Percentiles rank a stretch among this genome's conserved stretches.
These are phyloP conservation scores for Starmerella geochares DNA, from an alignment of 805 yeast species.

Conservation along the genomic window DNA sequence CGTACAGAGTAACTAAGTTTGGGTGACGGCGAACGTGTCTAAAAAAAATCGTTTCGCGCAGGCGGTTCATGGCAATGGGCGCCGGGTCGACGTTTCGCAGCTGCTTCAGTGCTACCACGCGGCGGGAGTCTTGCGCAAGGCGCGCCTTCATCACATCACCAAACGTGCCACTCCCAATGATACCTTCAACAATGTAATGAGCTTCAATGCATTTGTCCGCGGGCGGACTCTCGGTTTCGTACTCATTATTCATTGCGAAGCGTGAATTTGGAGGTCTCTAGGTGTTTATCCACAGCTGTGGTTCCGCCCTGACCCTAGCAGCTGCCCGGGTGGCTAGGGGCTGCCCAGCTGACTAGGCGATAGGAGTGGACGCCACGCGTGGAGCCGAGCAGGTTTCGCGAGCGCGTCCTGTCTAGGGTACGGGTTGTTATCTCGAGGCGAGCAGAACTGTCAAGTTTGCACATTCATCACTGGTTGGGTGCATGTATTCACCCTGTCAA, in stretches of 20 bases:
- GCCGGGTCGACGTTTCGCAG: conserved; percentile 41
- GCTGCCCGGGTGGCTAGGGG: neutral
- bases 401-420: too few species aligned
- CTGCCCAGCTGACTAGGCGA: neutral
- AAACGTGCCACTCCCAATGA: conserved; percentile 27
- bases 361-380: neutral
- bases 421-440: too few species aligned
- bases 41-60: conserved; percentile 32
- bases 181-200: neutral
- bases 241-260: neutral
- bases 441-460: too few species aligned
- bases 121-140: conserved; percentile 18
- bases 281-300: too few species aligned
- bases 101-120: conserved; percentile 66
- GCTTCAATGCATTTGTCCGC: neutral
- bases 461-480: too few species aligned
- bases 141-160: conserved; percentile 28
- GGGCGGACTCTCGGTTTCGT: neutral
- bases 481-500: too few species aligned
- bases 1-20: conserved; percentile 63
- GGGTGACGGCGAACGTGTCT: conserved; percentile 56
- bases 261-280: too few species aligned
- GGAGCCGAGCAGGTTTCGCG: too few species aligned
- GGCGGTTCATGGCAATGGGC: conserved; percentile 43
- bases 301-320: neutral